Percentiles rank a stretch among this genome's conserved stretches.
Evolutionary conservation across 495 filamentous ascomycete genomes (phyloP).

Genomic region (Podospora australis): DNA sequence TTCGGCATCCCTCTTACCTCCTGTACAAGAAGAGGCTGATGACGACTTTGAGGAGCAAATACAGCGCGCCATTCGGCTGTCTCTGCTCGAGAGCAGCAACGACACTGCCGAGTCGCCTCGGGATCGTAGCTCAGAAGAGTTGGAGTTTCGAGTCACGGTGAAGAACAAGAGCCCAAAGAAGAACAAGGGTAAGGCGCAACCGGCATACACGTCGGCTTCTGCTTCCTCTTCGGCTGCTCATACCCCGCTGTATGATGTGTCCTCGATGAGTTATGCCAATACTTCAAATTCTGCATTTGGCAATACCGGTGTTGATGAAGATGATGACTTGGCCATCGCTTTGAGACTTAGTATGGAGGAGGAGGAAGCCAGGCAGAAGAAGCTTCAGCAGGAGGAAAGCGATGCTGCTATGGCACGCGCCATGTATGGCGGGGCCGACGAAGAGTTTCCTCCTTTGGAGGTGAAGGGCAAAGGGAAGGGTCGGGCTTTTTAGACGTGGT

Average conservation of each 20-base stretch:
- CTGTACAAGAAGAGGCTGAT: slow-evolving; percentile 44
- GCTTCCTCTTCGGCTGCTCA: slow-evolving; percentile 35
- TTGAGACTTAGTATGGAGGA: slow-evolving; percentile 80
- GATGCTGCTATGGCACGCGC: slow-evolving; percentile 14
- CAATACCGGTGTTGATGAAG: slow-evolving; percentile 24
- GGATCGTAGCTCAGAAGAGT: slow-evolving; percentile 31
- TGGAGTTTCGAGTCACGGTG: slow-evolving; percentile 48
- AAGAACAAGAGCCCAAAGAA: slow-evolving; percentile 39
- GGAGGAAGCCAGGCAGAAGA: slow-evolving; percentile 45
- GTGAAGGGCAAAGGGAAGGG: slow-evolving; percentile 35
- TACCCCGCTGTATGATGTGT: too few species aligned
- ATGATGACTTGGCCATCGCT: slow-evolving; percentile 78
- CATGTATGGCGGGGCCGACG: slow-evolving; percentile 38
- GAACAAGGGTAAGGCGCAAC: slow-evolving; percentile 19
- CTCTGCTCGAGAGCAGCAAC: slow-evolving; percentile 54
- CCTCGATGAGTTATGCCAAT: too few species aligned
- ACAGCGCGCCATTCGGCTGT: slow-evolving; percentile 73
- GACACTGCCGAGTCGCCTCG: slow-evolving; percentile 24
- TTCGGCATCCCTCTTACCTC: slow-evolving; percentile 10
- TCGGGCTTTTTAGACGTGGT: slow-evolving; percentile 23
- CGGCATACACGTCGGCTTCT: slow-evolving; percentile 9
- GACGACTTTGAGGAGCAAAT: slow-evolving; percentile 67
- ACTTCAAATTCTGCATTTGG: too few species aligned
- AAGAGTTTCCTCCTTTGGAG: slow-evolving; percentile 54
- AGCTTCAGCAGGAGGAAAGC: slow-evolving; percentile 9